Percentiles rank a stretch among this genome's conserved stretches.
These are phyloP conservation scores for Leccinum truebloodii DNA, from an alignment of 768 basidiomycete species.

Conservation along the genomic window DNA sequence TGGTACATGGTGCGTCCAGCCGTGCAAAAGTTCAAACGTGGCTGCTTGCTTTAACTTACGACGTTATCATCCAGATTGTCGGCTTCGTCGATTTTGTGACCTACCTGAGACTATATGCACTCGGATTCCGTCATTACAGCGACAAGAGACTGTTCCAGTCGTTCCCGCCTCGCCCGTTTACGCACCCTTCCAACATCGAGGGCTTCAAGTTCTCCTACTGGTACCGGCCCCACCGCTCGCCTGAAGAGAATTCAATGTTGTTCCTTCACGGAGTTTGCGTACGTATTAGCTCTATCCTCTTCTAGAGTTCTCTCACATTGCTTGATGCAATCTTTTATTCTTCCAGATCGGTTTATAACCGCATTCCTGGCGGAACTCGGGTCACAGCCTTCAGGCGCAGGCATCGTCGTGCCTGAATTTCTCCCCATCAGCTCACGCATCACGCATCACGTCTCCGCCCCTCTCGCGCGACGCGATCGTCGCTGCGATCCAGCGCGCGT, in stretches of 20 bases:
- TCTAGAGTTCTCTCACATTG: not conserved
- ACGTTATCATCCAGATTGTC: constrained; percentile 48
- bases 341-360: constrained; percentile 56
- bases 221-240: constrained; percentile 51
- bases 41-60: not conserved
- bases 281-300: constrained; percentile 1
- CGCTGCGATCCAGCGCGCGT: constrained; percentile 41
- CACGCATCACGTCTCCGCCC: constrained; percentile 42
- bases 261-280: constrained; percentile 74
- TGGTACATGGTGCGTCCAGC: constrained; percentile 47
- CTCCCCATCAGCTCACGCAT: constrained; percentile 64
- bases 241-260: constrained; percentile 51
- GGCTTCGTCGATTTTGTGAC: constrained; percentile 48
- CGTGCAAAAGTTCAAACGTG: not conserved
- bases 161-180: constrained; percentile 56
- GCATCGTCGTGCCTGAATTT: constrained; percentile 60
- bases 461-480: constrained; percentile 44
- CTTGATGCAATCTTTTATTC: not conserved
- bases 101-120: constrained; percentile 35
- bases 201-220: constrained; percentile 41
- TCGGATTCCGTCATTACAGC: constrained; percentile 59
- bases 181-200: constrained; percentile 33
- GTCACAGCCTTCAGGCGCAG: constrained; percentile 47
- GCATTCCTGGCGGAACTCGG: constrained; percentile 51
- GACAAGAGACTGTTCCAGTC: constrained; percentile 35